Base-by-base conservation (phyloP, 257 asterid genomes). In the Fraxinus quadrangulata region DNA sequence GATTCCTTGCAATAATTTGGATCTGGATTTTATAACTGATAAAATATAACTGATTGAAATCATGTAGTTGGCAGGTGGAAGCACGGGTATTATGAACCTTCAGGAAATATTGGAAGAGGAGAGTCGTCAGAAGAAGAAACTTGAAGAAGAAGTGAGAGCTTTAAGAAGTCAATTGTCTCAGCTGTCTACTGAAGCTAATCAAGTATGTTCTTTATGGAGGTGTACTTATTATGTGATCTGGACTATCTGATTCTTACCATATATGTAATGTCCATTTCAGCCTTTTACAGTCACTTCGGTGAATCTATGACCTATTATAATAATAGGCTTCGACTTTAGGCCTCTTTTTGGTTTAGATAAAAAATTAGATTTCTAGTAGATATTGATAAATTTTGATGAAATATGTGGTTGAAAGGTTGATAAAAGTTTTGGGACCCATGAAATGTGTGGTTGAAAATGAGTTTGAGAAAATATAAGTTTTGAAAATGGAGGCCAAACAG, bases 91-190 rank as follows among this genome's bases (percentile, higher is more conserved):
- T 78, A 79, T 88, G 73, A 84, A 85, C 80, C 90, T 96, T 82
- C 95, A 88, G 78, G 88, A 85, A 84, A 77, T 87, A 72, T 83
- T 90, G 83, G 99, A 91, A 84, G 97, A 91, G 84, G 99, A 96
- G 87, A 86, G 80, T 72, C 84, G 79, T 80, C 90, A 91, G 83
- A 96, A 91, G 88, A 90, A 86, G 88, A 91, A 89, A 80, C 92
- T 96, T 78, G 99, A 96, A 88, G 98, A 93, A 80, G 98, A 94
- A 88, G 94, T 96, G 82, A 88, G 86, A 71, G 80, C 86, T 83
- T 85, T 96, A 82, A 91, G 85, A 74, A 90, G 87, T 88, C 97
- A 94, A 82, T 83, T 92, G 81, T 80, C 95, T 11, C 94, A 87
- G 56, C 82, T 90, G 82, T 89, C 94, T 47, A 47, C 83, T 70